Evolutionary conservation across 106 monocot genomes (phyloP), one percentile per base, ranked within the genome.

Genomic region (Cymbidium sinense): DNA sequence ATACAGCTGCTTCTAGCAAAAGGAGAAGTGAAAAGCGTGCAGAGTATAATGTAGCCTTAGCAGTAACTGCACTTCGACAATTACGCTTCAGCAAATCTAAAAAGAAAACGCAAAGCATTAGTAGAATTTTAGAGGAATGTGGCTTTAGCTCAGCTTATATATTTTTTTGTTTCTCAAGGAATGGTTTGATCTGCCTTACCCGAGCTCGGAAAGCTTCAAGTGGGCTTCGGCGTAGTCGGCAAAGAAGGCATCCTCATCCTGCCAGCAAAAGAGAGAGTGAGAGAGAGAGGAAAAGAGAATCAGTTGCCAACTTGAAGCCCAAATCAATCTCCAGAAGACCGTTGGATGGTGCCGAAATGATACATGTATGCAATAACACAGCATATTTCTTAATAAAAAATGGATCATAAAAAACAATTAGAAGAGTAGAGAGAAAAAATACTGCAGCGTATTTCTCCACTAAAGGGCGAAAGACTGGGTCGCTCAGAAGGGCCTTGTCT

Each of bases 221-320:
- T 98, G 98, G 43, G 98, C 88, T 81, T 94, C 90, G 25, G 86
- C 80, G 47, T 98, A 98, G 64, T 98, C 98, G 7, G 82, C 90
- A 83, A 94, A 98, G 88, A 98, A 98, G 51, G 98, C 94, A 88
- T 94, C 90, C 83, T 94, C 98, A 87, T 94, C 94, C 96, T 96
- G 55, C 0, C 13, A 29, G 30, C 31, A n/a, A 25, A 28, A 64
- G 10, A 8, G 27, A 64, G 64, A n/a, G n/a, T n/a, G n/a, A n/a
- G n/a, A n/a, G n/a, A n/a, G n/a, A n/a, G n/a, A n/a, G n/a, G n/a
- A n/a, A n/a, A 23, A 58, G 23, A n/a, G 2, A 58, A 23, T 58
- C 58, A 58, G 11, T 51, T 39, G 37, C 37, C 37, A 39, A 39
- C 37, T 39, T 7, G 0, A 39, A 39, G 37, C 37, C 7, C 37